phyloP scores from a whole-genome alignment of 2,329 filamentous ascomycete species.

The Tolypocladium ovalisporum region DNA sequence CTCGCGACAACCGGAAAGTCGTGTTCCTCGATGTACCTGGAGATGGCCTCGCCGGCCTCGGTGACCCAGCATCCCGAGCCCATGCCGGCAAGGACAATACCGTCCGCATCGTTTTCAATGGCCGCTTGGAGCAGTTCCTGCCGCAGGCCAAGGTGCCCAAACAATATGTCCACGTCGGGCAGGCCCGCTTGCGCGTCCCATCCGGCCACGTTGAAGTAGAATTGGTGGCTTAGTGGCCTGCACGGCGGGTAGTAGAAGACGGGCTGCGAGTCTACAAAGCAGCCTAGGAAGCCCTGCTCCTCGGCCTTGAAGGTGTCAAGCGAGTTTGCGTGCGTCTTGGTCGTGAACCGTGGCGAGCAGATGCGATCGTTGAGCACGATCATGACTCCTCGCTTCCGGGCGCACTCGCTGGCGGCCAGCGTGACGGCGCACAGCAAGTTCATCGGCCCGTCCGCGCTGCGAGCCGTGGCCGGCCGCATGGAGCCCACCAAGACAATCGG shows the following conservation, averaged over 20 bases:
- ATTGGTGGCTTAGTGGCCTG: constrained; percentile 31
- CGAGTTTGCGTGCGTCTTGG: constrained; percentile 52
- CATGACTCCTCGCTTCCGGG: constrained; percentile 42
- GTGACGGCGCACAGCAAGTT: constrained; percentile 51
- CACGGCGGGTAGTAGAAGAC: constrained; percentile 48
- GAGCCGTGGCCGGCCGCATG: constrained; percentile 52
- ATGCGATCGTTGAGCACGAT: constrained; percentile 53
- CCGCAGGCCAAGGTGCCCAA: constrained; percentile 42
- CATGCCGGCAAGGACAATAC: constrained; percentile 44
- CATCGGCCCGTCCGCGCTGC: constrained; percentile 51
- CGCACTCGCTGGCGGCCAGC: constrained; percentile 35
- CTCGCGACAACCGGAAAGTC: constrained; percentile 37
- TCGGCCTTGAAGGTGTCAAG: constrained; percentile 50
- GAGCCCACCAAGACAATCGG: constrained; percentile 50
- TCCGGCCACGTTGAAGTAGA: constrained; percentile 27
- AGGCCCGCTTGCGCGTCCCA: constrained; percentile 20
- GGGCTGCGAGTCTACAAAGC: constrained; percentile 45
- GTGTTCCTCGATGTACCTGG: constrained; percentile 31
- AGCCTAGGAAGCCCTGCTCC: constrained; percentile 46
- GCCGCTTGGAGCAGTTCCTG: constrained; percentile 34
- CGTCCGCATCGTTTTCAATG: constrained; percentile 37
- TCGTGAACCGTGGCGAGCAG: constrained; percentile 42
- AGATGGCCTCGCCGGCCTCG: constrained; percentile 25
- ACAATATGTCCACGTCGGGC: constrained; percentile 45
- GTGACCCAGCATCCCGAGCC: constrained; percentile 40